A percentile compares a stretch with the other conserved stretches of the same genome.
Conservation (phyloP, 345 rosid genomes). For the Erysimum cheiranthoides region DNA sequence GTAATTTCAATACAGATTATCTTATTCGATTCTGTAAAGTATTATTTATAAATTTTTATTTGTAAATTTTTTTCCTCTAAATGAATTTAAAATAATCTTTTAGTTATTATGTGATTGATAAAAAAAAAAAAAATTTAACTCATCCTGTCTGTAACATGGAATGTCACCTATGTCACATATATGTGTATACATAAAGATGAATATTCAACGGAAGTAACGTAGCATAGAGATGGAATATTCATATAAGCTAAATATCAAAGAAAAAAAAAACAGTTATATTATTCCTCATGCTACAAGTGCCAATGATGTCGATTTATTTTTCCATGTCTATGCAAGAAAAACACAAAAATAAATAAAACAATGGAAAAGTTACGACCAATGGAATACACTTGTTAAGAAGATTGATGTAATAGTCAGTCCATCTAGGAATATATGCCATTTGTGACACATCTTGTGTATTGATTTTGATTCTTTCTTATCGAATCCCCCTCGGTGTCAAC, state of each 20-base stretch:
- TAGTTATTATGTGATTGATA: too few relatives aligned
- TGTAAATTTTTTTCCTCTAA: too few relatives aligned
- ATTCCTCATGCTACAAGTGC: conserved; percentile 7
- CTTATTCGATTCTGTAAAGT: too few relatives aligned
- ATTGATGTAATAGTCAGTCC: conserved; percentile 40
- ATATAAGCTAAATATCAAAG: background rate
- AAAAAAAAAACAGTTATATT: background rate
- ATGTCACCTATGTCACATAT: background rate
- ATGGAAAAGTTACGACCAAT: conserved; percentile 20
- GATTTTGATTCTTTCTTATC: conserved; percentile 61
- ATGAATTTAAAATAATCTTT: too few relatives aligned
- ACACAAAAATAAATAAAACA: background rate
- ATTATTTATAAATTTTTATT: too few relatives aligned
- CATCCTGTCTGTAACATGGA: too few relatives aligned
- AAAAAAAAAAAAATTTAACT: too few relatives aligned
- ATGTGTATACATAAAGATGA: background rate
- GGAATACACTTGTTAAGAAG: conserved; percentile 27
- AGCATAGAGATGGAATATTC: conserved; percentile 33
- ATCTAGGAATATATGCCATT: conserved; percentile 43
- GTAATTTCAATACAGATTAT: too few relatives aligned
- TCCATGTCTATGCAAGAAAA: background rate
- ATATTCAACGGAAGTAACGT: conserved; percentile 23
- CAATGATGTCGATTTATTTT: background rate
- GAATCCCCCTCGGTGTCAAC: conserved; percentile 46
- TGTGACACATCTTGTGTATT: conserved; percentile 38